phyloP scores from a whole-genome alignment of 352 stramenopile species.

The Phytophthora uliginosa region DNA sequence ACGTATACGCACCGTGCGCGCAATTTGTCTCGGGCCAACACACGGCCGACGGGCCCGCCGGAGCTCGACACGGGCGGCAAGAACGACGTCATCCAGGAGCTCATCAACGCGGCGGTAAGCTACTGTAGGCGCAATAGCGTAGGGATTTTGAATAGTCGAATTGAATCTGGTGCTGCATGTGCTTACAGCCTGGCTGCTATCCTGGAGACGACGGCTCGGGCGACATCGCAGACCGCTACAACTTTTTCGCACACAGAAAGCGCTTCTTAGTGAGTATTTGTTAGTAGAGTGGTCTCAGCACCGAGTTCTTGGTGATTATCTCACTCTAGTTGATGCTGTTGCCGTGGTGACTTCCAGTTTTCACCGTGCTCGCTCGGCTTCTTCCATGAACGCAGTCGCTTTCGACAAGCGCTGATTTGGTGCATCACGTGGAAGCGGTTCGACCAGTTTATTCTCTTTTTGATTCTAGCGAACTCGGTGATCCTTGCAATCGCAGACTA shows the following conservation, averaged over 20 bases:
- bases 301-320: neutral
- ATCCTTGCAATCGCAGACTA: slow-evolving; percentile 88
- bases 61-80: neutral
- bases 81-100: slow-evolving; percentile 24
- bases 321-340: neutral
- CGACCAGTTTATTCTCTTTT: slow-evolving; percentile 86
- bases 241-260: slow-evolving; percentile 72
- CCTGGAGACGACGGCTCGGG: slow-evolving; percentile 59
- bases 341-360: slow-evolving; percentile 44
- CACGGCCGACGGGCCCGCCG: neutral
- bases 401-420: slow-evolving; percentile 69
- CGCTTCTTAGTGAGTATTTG: slow-evolving; percentile 54
- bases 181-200: slow-evolving; percentile 53
- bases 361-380: slow-evolving; percentile 61
- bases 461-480: slow-evolving; percentile 87
- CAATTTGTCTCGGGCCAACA: slow-evolving; percentile 10
- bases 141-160: neutral
- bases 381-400: slow-evolving; percentile 60
- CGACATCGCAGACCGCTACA: slow-evolving; percentile 67
- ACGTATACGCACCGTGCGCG: slow-evolving; percentile 12
- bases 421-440: slow-evolving; percentile 82
- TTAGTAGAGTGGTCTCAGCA: neutral
- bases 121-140: neutral
- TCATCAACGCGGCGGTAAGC: slow-evolving; percentile 39
- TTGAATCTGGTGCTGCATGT: neutral